Evolutionary conservation across 2,329 filamentous ascomycete species (phyloP).

Genomic region (Sclerotinia sclerotiorum): DNA sequence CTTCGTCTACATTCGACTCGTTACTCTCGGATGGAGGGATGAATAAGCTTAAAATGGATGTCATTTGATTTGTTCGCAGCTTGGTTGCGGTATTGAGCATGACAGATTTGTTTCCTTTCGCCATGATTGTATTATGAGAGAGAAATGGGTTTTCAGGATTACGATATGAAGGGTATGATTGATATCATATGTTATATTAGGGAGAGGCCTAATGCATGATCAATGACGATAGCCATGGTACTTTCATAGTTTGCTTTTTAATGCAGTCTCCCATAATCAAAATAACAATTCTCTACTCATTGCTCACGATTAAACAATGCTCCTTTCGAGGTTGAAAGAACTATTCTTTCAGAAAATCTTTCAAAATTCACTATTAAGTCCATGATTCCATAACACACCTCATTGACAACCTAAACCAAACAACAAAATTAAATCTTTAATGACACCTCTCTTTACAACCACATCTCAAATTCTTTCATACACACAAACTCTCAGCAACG

Average conservation of each 20-base stretch:
- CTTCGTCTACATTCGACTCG: background rate
- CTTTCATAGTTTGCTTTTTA: background rate
- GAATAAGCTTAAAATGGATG: background rate
- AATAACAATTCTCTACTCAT: background rate
- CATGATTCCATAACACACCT: background rate
- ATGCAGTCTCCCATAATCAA: background rate
- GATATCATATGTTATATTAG: background rate
- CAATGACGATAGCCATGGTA: background rate
- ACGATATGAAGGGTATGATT: background rate
- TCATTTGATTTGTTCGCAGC: background rate
- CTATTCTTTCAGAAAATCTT: background rate
- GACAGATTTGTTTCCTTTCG: background rate
- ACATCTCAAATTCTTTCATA: background rate
- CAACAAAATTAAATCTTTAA: background rate
- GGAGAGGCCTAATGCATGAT: background rate
- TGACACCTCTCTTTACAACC: background rate
- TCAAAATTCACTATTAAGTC: background rate
- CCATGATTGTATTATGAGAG: background rate
- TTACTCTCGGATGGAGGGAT: background rate
- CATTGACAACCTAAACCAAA: background rate
- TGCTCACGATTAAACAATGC: background rate
- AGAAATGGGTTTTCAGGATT: background rate
- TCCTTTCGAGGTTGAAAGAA: background rate
- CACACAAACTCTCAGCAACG: background rate
- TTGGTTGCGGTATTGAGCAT: background rate